These are phyloP conservation scores for Globisporangium radiosum DNA, from an alignment of 352 stramenopile genomes.

Conservation along the genomic window DNA sequence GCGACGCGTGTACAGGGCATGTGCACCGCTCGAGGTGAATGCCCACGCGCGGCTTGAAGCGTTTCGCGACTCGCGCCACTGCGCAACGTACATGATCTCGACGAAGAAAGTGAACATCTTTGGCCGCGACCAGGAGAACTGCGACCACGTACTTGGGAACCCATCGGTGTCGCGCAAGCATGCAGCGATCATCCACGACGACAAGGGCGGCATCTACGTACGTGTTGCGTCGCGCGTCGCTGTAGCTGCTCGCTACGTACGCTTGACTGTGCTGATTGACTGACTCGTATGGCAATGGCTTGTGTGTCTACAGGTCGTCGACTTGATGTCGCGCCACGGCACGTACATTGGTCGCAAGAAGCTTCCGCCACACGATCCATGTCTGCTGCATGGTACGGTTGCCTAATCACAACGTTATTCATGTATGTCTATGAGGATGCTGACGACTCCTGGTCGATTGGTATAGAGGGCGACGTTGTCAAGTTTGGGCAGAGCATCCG, in stretches of 20 bases:
- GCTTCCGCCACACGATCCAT: constrained; percentile 80
- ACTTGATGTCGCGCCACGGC: constrained; percentile 85
- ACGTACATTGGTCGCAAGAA: constrained; percentile 82
- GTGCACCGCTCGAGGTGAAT: constrained; percentile 53
- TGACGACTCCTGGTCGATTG: too few relatives aligned
- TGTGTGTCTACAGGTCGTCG: constrained; percentile 50
- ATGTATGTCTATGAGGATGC: constrained; percentile 7
- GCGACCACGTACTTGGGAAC: constrained; percentile 84
- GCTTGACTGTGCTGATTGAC: background rate
- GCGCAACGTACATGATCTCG: constrained; percentile 80
- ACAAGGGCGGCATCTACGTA: constrained; percentile 78
- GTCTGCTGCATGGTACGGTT: constrained; percentile 59
- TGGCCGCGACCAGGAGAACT: constrained; percentile 77
- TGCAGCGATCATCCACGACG: constrained; percentile 79
- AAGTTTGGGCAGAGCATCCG: constrained; percentile 86
- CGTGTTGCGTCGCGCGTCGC: constrained; percentile 7
- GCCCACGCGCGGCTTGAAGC: constrained; percentile 67
- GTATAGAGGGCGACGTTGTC: constrained; percentile 71
- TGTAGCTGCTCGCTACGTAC: background rate
- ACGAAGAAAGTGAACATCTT: constrained; percentile 82
- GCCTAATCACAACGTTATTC: background rate
- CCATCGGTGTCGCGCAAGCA: constrained; percentile 84
- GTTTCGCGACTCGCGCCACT: constrained; percentile 69
- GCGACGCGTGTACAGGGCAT: constrained; percentile 33
- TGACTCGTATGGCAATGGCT: too few relatives aligned